Conservation (phyloP, 495 filamentous ascomycete species). For the Copromyces sp. region DNA sequence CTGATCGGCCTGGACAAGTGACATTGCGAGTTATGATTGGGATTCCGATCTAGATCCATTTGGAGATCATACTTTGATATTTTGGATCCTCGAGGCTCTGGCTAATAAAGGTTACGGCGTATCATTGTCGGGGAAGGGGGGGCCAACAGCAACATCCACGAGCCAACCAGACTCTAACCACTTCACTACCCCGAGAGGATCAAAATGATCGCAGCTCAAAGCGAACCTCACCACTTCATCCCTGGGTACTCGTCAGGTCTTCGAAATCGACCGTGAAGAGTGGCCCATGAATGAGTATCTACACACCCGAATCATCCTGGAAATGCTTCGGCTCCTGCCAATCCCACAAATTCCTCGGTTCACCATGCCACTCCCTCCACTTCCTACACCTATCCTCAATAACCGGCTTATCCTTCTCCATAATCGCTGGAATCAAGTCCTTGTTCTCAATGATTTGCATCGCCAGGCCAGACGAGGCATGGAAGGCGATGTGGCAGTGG, state of each 20-base stretch:
- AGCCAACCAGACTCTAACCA: not conserved
- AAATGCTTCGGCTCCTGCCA: slow-evolving; percentile 8
- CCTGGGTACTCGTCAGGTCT: too few species aligned
- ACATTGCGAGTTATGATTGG: not conserved
- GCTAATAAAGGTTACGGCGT: not conserved
- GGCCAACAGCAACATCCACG: too few species aligned
- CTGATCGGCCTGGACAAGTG: not conserved
- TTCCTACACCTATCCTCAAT: slow-evolving; percentile 22
- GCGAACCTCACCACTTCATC: not conserved
- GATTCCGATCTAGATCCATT: not conserved
- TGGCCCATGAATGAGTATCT: not conserved
- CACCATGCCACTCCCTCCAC: slow-evolving; percentile 21
- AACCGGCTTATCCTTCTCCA: slow-evolving; percentile 6
- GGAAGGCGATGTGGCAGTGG: slow-evolving; percentile 37
- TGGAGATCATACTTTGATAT: not conserved
- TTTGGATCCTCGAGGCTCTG: not conserved
- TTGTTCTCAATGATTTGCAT: slow-evolving; percentile 34
- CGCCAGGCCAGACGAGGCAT: slow-evolving; percentile 31
- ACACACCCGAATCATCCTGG: slow-evolving; percentile 25
- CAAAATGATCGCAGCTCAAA: not conserved
- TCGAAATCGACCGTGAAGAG: too few species aligned
- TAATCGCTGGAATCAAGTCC: slow-evolving; percentile 17
- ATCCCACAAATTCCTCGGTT: slow-evolving; percentile 5
- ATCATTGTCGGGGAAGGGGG: not conserved
- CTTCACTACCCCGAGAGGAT: not conserved